These are phyloP conservation scores for Aphanocladium album DNA, from an alignment of 2,329 filamentous ascomycete genomes.

Conservation along the genomic window DNA sequence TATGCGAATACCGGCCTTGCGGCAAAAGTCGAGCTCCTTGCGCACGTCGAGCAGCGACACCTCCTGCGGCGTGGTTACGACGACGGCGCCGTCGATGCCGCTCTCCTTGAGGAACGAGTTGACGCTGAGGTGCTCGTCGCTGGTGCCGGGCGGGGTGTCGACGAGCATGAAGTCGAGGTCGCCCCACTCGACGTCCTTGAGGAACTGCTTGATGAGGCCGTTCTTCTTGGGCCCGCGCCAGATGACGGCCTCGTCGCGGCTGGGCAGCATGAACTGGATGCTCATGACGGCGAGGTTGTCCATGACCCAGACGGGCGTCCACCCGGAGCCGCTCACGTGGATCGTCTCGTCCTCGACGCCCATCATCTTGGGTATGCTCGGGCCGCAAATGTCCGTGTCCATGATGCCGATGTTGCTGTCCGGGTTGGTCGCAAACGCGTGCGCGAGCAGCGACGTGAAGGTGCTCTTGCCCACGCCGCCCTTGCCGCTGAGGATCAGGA, in stretches of 20 bases:
- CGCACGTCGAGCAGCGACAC: conserved; percentile 86
- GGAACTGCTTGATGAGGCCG: conserved; percentile 92
- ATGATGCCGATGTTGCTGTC: conserved; percentile 83
- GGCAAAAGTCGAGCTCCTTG: conserved; percentile 97
- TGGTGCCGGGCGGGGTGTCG: conserved; percentile 92
- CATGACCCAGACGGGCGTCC: conserved; percentile 92
- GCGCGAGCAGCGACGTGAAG: conserved; percentile 80
- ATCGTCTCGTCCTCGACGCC: conserved; percentile 92
- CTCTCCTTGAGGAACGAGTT: conserved; percentile 88
- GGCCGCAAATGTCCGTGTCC: conserved; percentile 97
- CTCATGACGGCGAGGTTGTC: conserved; percentile 96
- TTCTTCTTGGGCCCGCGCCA: conserved; percentile 99
- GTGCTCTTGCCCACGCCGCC: conserved; percentile 96
- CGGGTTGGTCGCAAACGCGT: conserved; percentile 80
- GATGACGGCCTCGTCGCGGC: conserved; percentile 89
- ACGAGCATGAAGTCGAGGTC: conserved; percentile 89
- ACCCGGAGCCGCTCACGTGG: conserved; percentile 81
- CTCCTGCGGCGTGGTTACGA: conserved; percentile 94
- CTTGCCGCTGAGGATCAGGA: conserved; percentile 89
- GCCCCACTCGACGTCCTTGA: conserved; percentile 98
- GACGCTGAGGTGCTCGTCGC: conserved; percentile 90
- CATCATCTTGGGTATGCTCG: conserved; percentile 98
- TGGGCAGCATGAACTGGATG: conserved; percentile 96
- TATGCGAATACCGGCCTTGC: conserved; percentile 84
- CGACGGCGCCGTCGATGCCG: conserved; percentile 86